Base-by-base conservation (phyloP, 805 yeast genomes). In the Saccharomyces cerevisiae region DNA sequence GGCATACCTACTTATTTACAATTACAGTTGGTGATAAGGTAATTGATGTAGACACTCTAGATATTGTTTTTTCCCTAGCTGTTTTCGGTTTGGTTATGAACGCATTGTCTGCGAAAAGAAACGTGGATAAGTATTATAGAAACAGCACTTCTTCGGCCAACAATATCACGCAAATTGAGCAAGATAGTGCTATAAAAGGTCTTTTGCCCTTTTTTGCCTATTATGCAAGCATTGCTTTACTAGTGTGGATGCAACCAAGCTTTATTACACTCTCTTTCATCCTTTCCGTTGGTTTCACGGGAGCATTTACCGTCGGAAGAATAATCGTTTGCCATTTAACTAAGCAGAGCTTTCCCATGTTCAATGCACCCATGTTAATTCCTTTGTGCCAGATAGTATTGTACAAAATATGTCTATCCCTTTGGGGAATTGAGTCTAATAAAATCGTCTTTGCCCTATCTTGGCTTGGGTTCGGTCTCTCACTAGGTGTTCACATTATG, bases 221-320 rank as follows among this genome's bases (percentile, higher is more conserved):
- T 65, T 80, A 80, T 60, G 66, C 70, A 0, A 63, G 81, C 0
- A 75, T 85, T 4, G 70, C 78, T 30, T 50, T 76, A 4, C 72
- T 85, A 65, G 67, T 78, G 14, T 63, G 76, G 53, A 66, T 79
- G 22, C 78, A 80, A 67, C 83, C 91, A 6, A 64, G 73, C 11
- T 72, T 73, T 22, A 72, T 75, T 31, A 58, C 71, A 46, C 67
- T 88, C 47, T 86, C 95, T 32, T 76, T 85, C 59, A 73, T 84
- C 24, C 65, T 86, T 49, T 79, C 91, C 29, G 82, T 87, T 63
- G 95, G 96, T 1, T 76, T 85, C 51, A 79, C 87, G 0, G 72
- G 86, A 60, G 96, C 98, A 0, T 85, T 87, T 64, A 76, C 82
- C 3, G 97, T 92, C n/a, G 97, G 97, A 4, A 81, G 94, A 66